These are phyloP conservation scores for Boletus edulis DNA, from an alignment of 768 basidiomycete genomes.

Conservation along the genomic window DNA sequence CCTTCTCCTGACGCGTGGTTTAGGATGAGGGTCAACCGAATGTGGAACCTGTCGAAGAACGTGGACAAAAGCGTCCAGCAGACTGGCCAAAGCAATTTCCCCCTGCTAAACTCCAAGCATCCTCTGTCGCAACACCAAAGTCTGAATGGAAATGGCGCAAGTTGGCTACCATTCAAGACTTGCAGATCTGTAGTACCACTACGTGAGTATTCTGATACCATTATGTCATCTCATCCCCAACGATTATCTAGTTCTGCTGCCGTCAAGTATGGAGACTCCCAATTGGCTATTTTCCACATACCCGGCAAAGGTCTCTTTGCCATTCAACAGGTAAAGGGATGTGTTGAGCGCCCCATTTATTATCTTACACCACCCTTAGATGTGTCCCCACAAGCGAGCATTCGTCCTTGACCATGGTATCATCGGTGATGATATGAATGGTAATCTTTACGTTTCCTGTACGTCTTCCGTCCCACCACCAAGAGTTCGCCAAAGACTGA, in stretches of 20 bases:
- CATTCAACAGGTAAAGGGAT: slow-evolving; percentile 57
- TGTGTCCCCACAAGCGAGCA: slow-evolving; percentile 53
- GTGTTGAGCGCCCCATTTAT: not conserved
- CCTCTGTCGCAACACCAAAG: slow-evolving; percentile 42
- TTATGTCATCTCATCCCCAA: not conserved
- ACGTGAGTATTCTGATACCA: slow-evolving; percentile 35
- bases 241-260: slow-evolving; percentile 38
- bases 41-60: slow-evolving; percentile 53
- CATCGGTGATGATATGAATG: slow-evolving; percentile 59
- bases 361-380: slow-evolving; percentile 22
- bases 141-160: slow-evolving; percentile 56
- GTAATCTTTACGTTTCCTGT: slow-evolving; percentile 51
- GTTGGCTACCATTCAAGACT: slow-evolving; percentile 47
- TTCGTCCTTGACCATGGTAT: slow-evolving; percentile 72
- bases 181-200: slow-evolving; percentile 46
- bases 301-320: slow-evolving; percentile 58
- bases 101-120: slow-evolving; percentile 41
- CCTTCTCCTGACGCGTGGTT: not conserved
- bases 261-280: slow-evolving; percentile 61
- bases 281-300: slow-evolving; percentile 67
- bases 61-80: slow-evolving; percentile 62
- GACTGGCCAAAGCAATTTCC: slow-evolving; percentile 64
- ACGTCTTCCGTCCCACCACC: slow-evolving; percentile 15
- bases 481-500: not conserved
- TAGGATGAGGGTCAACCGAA: not conserved